Evolutionary conservation across 108 stramenopile species (phyloP), one percentile per base, ranked within the genome.

Genomic region (Epipyxis sp.): DNA sequence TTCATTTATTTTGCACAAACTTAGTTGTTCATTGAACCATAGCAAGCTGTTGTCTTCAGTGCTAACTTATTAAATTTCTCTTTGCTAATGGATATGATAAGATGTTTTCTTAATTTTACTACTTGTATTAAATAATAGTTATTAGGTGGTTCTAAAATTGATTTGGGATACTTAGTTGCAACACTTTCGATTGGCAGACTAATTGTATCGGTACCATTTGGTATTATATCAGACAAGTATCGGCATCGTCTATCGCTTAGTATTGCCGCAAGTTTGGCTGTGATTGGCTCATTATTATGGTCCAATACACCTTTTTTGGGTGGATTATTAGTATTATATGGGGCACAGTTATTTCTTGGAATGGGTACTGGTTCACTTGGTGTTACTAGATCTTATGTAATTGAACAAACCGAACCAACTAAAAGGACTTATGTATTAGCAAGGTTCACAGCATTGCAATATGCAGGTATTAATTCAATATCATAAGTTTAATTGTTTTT

Each of bases 311-410:
- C 61, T 35, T 65, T 35, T 25, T 29, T 29, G 35, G 61, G 61
- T 37, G 61, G 61, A 32, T 32, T 65, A 6, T 16, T 32, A 6
- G 34, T 37, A 32, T 80, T 96, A 40, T 77, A 94, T 42, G 69
- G 88, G 45, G 78, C 92, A 34, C 94, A 97, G 83, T 85, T 89
- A 0, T 45, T 91, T 25, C 78, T 97, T 68, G 96, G 97, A 1
- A 44, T 97, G 25, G 97, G 97, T 27, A 89, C 89, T 68, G 97
- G 94, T 2, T 94, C 94, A 1, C 79, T 97, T 35, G 97, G 97
- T 0, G 97, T 97, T 0, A 94, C 94, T 1, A 62, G 95, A n/a
- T 93, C 95, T 1, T 97, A 92, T 89, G 94, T 96, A 37, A 94
- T 95, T 1, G 95, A 97, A 65, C 86, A 92, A 68, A 91, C 94